A percentile compares a stretch with the other conserved stretches of the same genome.
Evolutionary conservation across 192 early-diverging fungal species (phyloP).

Genomic region (Umbelopsis isabellina): DNA sequence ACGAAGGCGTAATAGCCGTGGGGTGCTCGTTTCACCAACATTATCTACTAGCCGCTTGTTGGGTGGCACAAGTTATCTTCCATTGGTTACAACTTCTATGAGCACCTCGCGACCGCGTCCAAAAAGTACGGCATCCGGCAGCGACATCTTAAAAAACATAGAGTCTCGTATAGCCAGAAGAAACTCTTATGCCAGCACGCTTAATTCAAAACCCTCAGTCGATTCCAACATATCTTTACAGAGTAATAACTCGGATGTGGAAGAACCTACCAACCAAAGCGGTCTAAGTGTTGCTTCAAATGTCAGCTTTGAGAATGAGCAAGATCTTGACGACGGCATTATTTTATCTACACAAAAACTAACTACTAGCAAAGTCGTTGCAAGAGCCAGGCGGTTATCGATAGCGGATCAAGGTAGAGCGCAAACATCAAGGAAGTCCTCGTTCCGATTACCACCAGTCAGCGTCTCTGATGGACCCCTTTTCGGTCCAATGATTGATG

Average conservation of each 20-base stretch:
- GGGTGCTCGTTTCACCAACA: neutral
- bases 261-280: neutral
- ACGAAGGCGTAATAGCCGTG: constrained; percentile 8
- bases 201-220: constrained; percentile 1
- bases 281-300: neutral
- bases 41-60: neutral
- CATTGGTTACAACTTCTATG: neutral
- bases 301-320: neutral
- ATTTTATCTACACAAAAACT: neutral
- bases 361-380: no score
- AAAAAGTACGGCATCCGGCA: neutral
- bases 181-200: constrained; percentile 1
- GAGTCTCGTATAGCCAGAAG: neutral
- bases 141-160: neutral
- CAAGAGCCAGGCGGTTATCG: neutral
- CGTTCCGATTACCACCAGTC: neutral
- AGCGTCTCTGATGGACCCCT: neutral
- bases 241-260: neutral
- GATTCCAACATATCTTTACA: constrained; percentile 6
- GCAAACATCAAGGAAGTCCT: neutral
- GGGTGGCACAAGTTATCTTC: neutral
- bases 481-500: neutral
- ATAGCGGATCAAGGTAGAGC: neutral
- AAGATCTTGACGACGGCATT: constrained; percentile 6
- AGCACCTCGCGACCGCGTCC: constrained; percentile 7